phyloP scores from a whole-genome alignment of 1,284 basidiomycete genomes.

The Pseudozyma sp. region DNA sequence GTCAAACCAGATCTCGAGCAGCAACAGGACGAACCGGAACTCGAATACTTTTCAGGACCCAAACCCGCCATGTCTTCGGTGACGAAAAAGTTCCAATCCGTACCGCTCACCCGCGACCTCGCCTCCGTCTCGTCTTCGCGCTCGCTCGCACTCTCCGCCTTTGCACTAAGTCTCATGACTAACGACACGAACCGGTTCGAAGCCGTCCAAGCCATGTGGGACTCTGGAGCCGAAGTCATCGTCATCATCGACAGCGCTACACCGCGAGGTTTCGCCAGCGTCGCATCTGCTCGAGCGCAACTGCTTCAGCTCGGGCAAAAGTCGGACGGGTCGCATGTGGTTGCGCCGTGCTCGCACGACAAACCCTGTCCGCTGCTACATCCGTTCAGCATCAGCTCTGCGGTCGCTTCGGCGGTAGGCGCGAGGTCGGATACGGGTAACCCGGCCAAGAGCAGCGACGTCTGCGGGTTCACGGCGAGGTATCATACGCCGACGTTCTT shows the following conservation, averaged over 20 bases:
- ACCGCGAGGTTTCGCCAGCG: slow-evolving; percentile 79
- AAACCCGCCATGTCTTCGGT: slow-evolving; percentile 35
- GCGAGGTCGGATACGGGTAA: slow-evolving; percentile 30
- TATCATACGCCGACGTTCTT: slow-evolving; percentile 86
- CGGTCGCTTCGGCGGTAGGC: slow-evolving; percentile 14
- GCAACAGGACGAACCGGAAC: slow-evolving; percentile 2
- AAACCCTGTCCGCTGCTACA: slow-evolving; percentile 79
- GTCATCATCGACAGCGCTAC: slow-evolving; percentile 88
- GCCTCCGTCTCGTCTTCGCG: not conserved
- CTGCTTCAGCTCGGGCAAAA: slow-evolving; percentile 76
- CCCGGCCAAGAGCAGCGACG: slow-evolving; percentile 68
- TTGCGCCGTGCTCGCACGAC: slow-evolving; percentile 90
- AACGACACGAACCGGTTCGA: slow-evolving; percentile 76
- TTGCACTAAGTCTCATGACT: slow-evolving; percentile 80
- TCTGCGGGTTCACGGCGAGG: slow-evolving; percentile 88
- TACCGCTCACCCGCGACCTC: slow-evolving; percentile 36
- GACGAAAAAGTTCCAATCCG: slow-evolving; percentile 32
- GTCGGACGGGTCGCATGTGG: slow-evolving; percentile 74
- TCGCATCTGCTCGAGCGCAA: slow-evolving; percentile 84
- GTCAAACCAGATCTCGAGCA: not conserved
- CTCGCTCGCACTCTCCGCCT: slow-evolving; percentile 84
- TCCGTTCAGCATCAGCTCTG: slow-evolving; percentile 39
- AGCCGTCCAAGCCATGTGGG: slow-evolving; percentile 86
- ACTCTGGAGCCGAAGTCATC: slow-evolving; percentile 77
- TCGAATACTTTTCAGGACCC: slow-evolving; percentile 32